Base-by-base conservation (phyloP, 352 stramenopile genomes). In the Phytophthora chlamydospora region DNA sequence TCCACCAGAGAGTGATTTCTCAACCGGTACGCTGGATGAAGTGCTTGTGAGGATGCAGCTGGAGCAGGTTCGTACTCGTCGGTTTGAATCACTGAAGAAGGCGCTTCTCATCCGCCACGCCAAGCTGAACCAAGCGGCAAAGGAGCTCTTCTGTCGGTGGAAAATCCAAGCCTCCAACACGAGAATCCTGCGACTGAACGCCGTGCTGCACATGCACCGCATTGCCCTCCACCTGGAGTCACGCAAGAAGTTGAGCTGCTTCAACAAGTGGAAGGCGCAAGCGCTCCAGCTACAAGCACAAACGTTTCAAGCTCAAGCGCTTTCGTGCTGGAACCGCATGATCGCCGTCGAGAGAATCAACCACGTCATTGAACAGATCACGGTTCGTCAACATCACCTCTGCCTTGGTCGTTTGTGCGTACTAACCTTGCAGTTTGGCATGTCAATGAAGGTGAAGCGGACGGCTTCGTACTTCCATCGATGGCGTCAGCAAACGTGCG, bases 311-410 rank as follows among this genome's bases (percentile, higher is more conserved):
- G 49, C 63, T 19, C 73, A 80, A 58, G 72, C 71, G 0, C 70
- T 84, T 13, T 68, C 57, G 14, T 88, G 77, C 50, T 89, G 80
- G 79, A 91, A 89, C 27, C 82, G 79, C 29, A 81, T 89, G 75
- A 65, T 89, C 8, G 82, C 77, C 4, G 75, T 85, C 21, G 82
- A 91, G 55, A 77, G 82, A 24, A 67, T 91, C 27, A 56, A 49
- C 19, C 69, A 83, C 35, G 60, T 90, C 39, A 48, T 88, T 11
- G 57, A 73, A 5, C 64, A 78, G 21, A 54, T 52, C 36, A 68
- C 59, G 54, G 81, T 89, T 69, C 9, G 51, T 66, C 33, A 24
- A 33, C 6, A 14, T 9, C 6, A 24, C 45, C 34, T 16, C 29
- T 57, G 6, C 14, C 34, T 17, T 35, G 27, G 10, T 46, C 33